phyloP scores from a whole-genome alignment of 352 stramenopile species.

The Thalassiosira ordinaria region DNA sequence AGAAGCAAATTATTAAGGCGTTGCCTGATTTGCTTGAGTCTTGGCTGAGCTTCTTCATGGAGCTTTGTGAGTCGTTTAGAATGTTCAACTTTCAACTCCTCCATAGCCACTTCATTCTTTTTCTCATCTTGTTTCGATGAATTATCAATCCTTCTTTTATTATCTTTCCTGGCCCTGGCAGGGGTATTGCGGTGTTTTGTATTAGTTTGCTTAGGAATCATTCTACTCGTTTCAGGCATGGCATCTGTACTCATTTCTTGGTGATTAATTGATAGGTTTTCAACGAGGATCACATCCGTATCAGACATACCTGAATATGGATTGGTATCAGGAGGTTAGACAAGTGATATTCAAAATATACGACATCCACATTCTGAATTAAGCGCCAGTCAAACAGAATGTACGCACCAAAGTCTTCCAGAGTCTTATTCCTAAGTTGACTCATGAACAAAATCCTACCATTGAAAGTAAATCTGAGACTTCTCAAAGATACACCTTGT shows the following conservation, averaged over 20 bases:
- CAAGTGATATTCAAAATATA: too few species aligned
- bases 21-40: constrained; percentile 4
- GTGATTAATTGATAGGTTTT: not conserved
- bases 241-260: not conserved
- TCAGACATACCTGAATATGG: constrained; percentile 12
- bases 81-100: constrained; percentile 18
- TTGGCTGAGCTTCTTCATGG: constrained; percentile 6
- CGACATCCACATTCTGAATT: too few species aligned
- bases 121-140: not conserved
- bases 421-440: constrained; percentile 22
- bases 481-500: constrained; percentile 22
- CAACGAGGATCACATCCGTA: constrained; percentile 24
- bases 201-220: not conserved
- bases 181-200: not conserved
- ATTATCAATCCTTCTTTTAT: not conserved
- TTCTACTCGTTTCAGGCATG: not conserved
- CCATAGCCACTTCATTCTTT: not conserved
- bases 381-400: too few species aligned
- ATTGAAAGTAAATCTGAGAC: constrained; percentile 23
- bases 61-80: constrained; percentile 12
- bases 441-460: constrained; percentile 39
- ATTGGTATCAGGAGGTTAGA: too few species aligned
- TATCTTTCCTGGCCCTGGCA: not conserved
- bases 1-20: not conserved
- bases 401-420: not conserved